Evolutionary conservation across 768 basidiomycete genomes (phyloP).

Genomic region (Hypholoma sublateritium): DNA sequence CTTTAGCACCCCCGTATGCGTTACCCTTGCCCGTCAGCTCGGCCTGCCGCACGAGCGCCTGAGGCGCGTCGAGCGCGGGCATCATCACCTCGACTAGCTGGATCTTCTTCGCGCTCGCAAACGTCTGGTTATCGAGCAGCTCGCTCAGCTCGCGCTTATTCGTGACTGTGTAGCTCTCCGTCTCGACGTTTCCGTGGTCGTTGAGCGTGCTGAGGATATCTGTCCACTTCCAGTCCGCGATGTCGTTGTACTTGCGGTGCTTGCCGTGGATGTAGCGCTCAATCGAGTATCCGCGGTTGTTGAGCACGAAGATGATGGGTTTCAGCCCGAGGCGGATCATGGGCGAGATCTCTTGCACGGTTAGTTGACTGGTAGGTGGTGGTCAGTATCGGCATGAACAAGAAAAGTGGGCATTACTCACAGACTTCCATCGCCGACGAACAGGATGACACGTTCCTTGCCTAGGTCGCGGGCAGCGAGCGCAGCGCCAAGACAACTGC

Average conservation of each 20-base stretch:
- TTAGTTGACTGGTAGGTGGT: slow-evolving; percentile 55
- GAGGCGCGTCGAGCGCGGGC: slow-evolving; percentile 71
- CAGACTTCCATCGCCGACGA: slow-evolving; percentile 84
- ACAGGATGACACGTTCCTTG: slow-evolving; percentile 72
- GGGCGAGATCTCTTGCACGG: slow-evolving; percentile 81
- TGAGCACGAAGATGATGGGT: slow-evolving; percentile 84
- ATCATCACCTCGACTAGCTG: slow-evolving; percentile 84
- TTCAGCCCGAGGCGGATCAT: slow-evolving; percentile 74
- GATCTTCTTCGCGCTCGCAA: slow-evolving; percentile 63
- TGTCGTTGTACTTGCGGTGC: slow-evolving; percentile 79
- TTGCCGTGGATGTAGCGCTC: slow-evolving; percentile 77
- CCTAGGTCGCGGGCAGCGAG: slow-evolving; percentile 70
- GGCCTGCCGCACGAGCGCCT: slow-evolving; percentile 54
- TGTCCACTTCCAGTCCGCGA: slow-evolving; percentile 78
- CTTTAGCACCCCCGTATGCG: slow-evolving; percentile 30
- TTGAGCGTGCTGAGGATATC: slow-evolving; percentile 56
- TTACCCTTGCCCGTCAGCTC: slow-evolving; percentile 55
- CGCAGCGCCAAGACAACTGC: slow-evolving; percentile 73
- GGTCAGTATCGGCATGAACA: slow-evolving; percentile 2
- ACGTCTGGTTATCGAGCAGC: slow-evolving; percentile 63
- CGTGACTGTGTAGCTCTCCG: slow-evolving; percentile 56
- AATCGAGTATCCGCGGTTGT: slow-evolving; percentile 85
- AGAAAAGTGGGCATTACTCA: slow-evolving; percentile 33
- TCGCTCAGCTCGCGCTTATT: slow-evolving; percentile 66
- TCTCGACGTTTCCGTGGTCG: slow-evolving; percentile 48